Evolutionary conservation across 176 grass and related monocot species (phyloP).

Genomic region (Musa schizocarpa): DNA sequence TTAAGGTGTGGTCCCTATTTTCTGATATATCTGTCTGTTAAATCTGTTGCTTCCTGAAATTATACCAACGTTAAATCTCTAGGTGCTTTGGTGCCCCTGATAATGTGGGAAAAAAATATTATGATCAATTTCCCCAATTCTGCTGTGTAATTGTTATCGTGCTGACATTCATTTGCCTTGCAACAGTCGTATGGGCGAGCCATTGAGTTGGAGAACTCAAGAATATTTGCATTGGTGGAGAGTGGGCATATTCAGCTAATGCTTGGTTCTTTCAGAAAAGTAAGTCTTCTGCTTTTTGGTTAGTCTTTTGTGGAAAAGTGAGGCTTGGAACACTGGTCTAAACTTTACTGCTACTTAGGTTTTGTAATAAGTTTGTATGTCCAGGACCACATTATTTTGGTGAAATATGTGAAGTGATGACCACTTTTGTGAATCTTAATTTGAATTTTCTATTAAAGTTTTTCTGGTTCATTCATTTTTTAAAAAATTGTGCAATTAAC

Average conservation of each 20-base stretch:
- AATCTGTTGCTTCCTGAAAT: not conserved
- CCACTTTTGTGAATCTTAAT: not conserved
- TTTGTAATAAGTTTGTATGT: not conserved
- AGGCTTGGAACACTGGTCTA: not conserved
- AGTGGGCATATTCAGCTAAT: conserved; percentile 85
- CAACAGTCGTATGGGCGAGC: conserved; percentile 82
- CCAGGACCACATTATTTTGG: not conserved
- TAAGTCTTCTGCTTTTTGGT: conserved; percentile 26
- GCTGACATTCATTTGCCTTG: conserved; percentile 23
- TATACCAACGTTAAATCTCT: not conserved
- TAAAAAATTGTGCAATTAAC: not conserved
- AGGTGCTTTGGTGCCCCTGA: not conserved
- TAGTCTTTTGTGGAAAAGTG: not conserved
- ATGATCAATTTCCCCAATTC: not conserved
- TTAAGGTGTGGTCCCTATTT: conserved; percentile 49
- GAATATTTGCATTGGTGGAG: conserved; percentile 80
- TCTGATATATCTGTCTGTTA: conserved; percentile 7
- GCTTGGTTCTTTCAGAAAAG: conserved; percentile 95
- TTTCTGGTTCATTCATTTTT: not conserved
- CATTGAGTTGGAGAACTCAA: conserved; percentile 73
- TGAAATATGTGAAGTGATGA: not conserved
- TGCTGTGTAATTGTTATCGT: conserved; percentile 10
- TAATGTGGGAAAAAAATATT: not conserved
- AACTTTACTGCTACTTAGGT: not conserved
- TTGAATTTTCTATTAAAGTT: not conserved